Evolutionary conservation across 163 green algal species (phyloP), one percentile per base, ranked within the genome.

Genomic region (Scenedesmus sp.): DNA sequence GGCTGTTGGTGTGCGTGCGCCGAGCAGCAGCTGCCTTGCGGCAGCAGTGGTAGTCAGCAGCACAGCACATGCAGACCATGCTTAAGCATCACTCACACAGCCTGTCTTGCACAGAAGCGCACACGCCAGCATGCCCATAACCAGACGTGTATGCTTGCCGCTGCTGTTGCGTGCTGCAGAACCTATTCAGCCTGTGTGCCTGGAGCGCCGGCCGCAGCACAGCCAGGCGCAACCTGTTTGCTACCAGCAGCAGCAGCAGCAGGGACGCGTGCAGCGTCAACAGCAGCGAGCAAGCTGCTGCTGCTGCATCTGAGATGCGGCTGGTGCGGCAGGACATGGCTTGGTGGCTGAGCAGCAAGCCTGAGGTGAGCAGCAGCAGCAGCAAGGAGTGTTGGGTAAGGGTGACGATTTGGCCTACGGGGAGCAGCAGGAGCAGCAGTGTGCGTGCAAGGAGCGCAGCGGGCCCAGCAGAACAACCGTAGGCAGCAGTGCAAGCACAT

Each of bases 331-430:
- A 66, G 13, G 77, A 91, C 77, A 86, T 86, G 88, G 88, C 88
- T 2, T 91, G 88, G 88, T 91, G 88, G 88, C 77, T 91, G 60
- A 76, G 23, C 59, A 64, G 60, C 62, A 87, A 77, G 46, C 76
- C 88, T 52, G 88, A 91, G 88, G 88, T 91, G 26, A 16, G 87
- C 34, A 60, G 77, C 77, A 59, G 26, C 76, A 56, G 76, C 76
- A 20, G 67, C 67, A 77, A 13, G 10, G 3, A 3, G 18, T 73
- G 64, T 13, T 73, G 64, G 10, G 6, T 16, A 5, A 76, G 15
- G 74, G 73, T 18, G 2, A 15, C 7, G 73, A 54, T 52, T 8
- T 15, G 23, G 4, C 1, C n/a, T 83, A 26, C 26, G 26, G 26
- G 26, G 74, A 7, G 74, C 74, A 57, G 67, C n/a, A 57, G 74